These are phyloP conservation scores for Leccinum subtestaceum DNA, from an alignment of 768 basidiomycete genomes.

Conservation along the genomic window DNA sequence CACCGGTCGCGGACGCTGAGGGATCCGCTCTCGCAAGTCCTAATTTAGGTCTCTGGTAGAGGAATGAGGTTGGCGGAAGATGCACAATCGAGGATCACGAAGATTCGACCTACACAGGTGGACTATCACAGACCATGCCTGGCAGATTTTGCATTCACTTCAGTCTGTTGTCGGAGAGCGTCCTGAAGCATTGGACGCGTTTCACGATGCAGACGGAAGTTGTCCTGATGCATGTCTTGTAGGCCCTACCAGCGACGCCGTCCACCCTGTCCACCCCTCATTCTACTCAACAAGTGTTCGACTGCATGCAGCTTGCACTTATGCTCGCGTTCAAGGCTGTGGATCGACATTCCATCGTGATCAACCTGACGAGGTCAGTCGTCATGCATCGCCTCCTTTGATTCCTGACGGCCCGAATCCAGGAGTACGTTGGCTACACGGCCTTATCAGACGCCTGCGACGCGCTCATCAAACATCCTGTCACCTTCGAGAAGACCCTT, in stretches of 20 bases:
- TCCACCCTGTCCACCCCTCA: conserved; percentile 30
- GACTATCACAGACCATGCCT: neutral
- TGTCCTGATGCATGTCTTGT: conserved; percentile 68
- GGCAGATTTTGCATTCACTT: conserved; percentile 63
- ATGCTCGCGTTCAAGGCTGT: conserved; percentile 64
- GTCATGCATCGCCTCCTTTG: no score
- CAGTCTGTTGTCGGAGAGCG: conserved; percentile 67
- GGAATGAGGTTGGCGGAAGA: conserved; percentile 59
- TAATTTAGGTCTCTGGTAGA: conserved; percentile 70
- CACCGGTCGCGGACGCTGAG: neutral
- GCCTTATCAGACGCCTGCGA: no score
- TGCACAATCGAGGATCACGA: conserved; percentile 44
- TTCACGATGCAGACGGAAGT: conserved; percentile 77
- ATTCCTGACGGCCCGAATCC: no score
- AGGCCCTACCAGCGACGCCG: conserved; percentile 43
- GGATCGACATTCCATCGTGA: conserved; percentile 39
- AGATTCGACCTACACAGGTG: conserved; percentile 4
- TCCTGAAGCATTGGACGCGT: conserved; percentile 63
- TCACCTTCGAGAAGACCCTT: no score
- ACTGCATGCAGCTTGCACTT: conserved; percentile 61
- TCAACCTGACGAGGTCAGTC: conserved; percentile 39
- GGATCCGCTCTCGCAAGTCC: conserved; percentile 24
- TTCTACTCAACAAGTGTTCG: conserved; percentile 41
- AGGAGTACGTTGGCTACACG: no score
- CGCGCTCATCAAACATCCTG: no score